phyloP scores from a whole-genome alignment of 208 protist genomes.

The Entamoeba histolytica region DNA sequence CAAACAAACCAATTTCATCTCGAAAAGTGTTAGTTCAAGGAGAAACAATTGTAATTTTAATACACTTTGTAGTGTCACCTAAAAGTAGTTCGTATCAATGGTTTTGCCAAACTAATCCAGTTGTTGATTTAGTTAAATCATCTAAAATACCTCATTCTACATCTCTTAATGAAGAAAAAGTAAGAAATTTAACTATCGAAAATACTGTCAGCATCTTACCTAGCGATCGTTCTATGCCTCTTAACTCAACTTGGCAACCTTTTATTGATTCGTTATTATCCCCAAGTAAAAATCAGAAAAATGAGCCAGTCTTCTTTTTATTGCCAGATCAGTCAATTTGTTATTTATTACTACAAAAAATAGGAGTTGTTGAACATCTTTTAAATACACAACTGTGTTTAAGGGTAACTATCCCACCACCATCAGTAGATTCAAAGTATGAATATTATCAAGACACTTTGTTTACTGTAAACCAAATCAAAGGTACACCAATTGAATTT shows the following conservation, averaged over 20 bases:
- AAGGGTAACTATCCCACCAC: not conserved
- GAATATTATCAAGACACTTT: not conserved
- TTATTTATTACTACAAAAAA: not conserved
- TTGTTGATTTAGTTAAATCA: not conserved
- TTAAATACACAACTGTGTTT: not conserved
- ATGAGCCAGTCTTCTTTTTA: not conserved
- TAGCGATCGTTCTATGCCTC: not conserved
- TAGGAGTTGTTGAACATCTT: not conserved
- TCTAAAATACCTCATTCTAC: not conserved
- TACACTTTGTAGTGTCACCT: not conserved
- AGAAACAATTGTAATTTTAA: not conserved
- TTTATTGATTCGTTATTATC: not conserved
- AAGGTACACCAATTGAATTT: not conserved
- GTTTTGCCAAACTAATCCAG: not conserved
- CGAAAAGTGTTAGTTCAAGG: not conserved
- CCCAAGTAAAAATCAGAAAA: not conserved
- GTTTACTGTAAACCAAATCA: not conserved
- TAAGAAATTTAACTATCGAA: not conserved
- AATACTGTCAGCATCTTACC: not conserved
- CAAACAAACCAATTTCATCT: not conserved
- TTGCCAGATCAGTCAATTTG: not conserved
- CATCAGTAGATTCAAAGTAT: not conserved
- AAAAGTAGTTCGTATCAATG: not conserved
- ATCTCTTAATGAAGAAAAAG: not conserved
- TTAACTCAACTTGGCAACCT: not conserved